Percentiles rank a stretch among this genome's conserved stretches.
Conservation (phyloP, 1,284 basidiomycete species). For the Boletus mariae region DNA sequence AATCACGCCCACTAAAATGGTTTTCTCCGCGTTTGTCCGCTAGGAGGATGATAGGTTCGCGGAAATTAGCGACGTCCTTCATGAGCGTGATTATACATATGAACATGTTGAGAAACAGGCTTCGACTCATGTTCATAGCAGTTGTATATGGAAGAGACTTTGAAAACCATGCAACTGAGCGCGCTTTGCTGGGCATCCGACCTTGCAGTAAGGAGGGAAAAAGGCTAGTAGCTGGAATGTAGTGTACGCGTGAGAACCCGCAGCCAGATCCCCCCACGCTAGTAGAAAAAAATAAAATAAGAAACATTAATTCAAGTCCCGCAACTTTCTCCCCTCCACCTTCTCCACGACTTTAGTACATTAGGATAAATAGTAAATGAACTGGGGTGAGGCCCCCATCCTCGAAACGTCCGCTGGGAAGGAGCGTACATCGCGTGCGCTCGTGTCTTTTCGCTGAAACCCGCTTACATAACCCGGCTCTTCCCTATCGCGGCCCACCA, state of each 20-base stretch:
- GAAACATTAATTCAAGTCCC: too few species aligned
- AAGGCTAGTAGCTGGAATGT: background rate
- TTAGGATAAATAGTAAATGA: too few species aligned
- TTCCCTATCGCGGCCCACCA: too few species aligned
- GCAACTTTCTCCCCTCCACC: too few species aligned
- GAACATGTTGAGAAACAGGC: background rate
- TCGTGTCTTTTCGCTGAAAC: too few species aligned
- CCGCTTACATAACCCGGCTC: too few species aligned
- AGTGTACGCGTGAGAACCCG: background rate
- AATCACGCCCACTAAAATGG: background rate
- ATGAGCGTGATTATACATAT: background rate
- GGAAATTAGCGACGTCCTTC: background rate
- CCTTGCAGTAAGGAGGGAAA: background rate
- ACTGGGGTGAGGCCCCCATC: too few species aligned
- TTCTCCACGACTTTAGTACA: too few species aligned
- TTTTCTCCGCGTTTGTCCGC: background rate
- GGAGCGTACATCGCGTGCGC: too few species aligned
- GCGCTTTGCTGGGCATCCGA: background rate
- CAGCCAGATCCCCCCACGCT: background rate
- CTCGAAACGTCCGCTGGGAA: too few species aligned
- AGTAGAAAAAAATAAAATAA: too few species aligned
- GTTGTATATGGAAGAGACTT: background rate
- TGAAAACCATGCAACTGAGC: background rate
- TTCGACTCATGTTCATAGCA: background rate
- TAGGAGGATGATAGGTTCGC: background rate